These are phyloP conservation scores for Colletotrichum euphorbiae DNA, from an alignment of 2,329 filamentous ascomycete species.

Conservation along the genomic window DNA sequence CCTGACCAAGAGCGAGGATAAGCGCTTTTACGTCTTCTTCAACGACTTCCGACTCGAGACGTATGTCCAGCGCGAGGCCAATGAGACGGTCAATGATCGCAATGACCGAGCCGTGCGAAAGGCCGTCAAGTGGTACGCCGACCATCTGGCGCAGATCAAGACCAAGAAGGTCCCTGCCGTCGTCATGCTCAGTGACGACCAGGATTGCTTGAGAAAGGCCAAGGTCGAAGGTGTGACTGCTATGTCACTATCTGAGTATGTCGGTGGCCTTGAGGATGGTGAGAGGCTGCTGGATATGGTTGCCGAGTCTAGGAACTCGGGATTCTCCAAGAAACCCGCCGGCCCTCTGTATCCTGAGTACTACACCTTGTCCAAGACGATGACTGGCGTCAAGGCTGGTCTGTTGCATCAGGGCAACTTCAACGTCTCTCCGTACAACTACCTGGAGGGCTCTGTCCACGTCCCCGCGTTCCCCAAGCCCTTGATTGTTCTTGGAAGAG, in stretches of 20 bases:
- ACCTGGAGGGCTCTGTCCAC: conserved; percentile 91
- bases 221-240: conserved; percentile 79
- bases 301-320: conserved; percentile 78
- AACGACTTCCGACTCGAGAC: conserved; percentile 98
- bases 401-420: conserved; percentile 94
- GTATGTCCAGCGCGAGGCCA: conserved; percentile 77
- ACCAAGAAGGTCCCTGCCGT: conserved; percentile 75
- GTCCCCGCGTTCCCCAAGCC: conserved; percentile 91
- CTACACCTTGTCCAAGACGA: conserved; percentile 88
- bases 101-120: conserved; percentile 92
- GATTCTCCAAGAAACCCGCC: conserved; percentile 69
- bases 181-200: conserved; percentile 95
- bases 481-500: conserved; percentile 87
- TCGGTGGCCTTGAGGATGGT: conserved; percentile 84
- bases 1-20: conserved; percentile 94
- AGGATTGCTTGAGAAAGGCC: conserved; percentile 86
- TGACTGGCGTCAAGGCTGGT: conserved; percentile 90
- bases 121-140: conserved; percentile 89
- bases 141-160: conserved; percentile 78
- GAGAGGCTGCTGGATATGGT: conserved; percentile 94
- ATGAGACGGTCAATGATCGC: conserved; percentile 94
- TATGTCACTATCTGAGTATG: conserved; percentile 79
- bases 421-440: conserved; percentile 98
- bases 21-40: conserved; percentile 98
- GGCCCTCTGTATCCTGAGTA: conserved; percentile 91